Evolutionary conservation across 768 basidiomycete species (phyloP), one percentile per base, ranked within the genome.

Genomic region (Gymnopilus junonius): DNA sequence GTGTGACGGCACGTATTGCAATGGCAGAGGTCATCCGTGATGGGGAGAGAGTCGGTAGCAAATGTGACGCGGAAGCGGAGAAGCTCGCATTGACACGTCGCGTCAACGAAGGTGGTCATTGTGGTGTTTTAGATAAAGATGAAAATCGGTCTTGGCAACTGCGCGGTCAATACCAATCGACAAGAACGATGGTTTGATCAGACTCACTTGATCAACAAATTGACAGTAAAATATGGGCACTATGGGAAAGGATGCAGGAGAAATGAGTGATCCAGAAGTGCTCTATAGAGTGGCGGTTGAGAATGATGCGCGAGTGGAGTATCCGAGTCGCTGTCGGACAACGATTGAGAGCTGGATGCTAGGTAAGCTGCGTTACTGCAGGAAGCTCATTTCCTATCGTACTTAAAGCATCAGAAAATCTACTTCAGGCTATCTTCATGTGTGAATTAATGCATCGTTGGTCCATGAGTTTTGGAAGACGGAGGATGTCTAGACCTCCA

Each of bases 1-100:
- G 65, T 55, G 54, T 75, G 75, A 20, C 74, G 62, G 46, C 75
- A 76, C 2, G 67, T 66, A 32, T 67, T 69, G 64, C 75, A 76
- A 53, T 76, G 74, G 60, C 75, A 76, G 25, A 72, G 45, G 32
- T 70, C 63, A 55, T 59, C 65, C 4, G 63, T 57, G 27, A 71
- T 64, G 11, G 74, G 75, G 25, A 74, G 72, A 0, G 64, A 63
- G 1, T 59, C 39, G 2, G 66, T 70, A 1, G 59, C 57, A 59
- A 76, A 70, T 1, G 65, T 62, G 11, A 74, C 71, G 20, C 69
- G 67, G 59, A 75, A 75, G 14, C 64, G 61, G 50, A 72, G 74
- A 20, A 67, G 57, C 23, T 66, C 69, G 59, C 75, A 76, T 39
- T 76, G 73, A 59, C 75, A 76, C 5, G 58, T 62, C 3, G 62